Evolutionary conservation across 805 yeast species (phyloP), one percentile per base, ranked within the genome.

Genomic region (Zygotorulaspora sp.): DNA sequence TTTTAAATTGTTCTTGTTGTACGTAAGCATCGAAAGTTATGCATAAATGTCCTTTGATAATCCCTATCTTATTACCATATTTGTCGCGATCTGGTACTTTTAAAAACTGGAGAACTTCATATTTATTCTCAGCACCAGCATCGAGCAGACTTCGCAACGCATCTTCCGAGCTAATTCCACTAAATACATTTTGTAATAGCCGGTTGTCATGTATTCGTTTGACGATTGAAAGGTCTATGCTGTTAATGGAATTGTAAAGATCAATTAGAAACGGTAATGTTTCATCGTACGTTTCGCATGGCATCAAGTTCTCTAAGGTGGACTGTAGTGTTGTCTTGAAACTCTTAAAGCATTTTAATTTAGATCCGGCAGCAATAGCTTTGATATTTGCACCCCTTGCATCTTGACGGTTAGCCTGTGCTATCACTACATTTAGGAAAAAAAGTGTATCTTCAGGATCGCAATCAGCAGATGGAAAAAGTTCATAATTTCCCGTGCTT

Each of bases 341-440:
- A 25, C 72, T 69, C 40, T 71, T 71, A 55, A 77, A 77, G 51
- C 67, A 75, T 23, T 69, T 58, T 35, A 75, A 58, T 10, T 67
- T 63, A 2, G 87, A 77, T 1, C 80, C 71, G 7, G 82, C 59
- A 5, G 82, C 74, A 39, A 82, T 62, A 2, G 84, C 66, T 50
- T 74, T 75, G 40, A 82, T 78, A 12, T 63, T 61, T 2, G 78
- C 74, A 1, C 88, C 88, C 49, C 89, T 65, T 36, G 66, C 66
- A 36, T 70, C 70, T 11, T 56, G 50, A 6, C 52, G 38, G 26
- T 67, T 68, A 40, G 64, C 66, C 35, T 68, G 62, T 17, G 77
- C 65, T 41, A 74, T 75, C 36, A 78, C 82, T 3, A 77, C 66
- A 24, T 77, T 79, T 35, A 77, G 65, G 40, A 80, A 71, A 48